These are phyloP conservation scores for Plasmopara halstedii DNA, from an alignment of 352 stramenopile species.

Conservation along the genomic window DNA sequence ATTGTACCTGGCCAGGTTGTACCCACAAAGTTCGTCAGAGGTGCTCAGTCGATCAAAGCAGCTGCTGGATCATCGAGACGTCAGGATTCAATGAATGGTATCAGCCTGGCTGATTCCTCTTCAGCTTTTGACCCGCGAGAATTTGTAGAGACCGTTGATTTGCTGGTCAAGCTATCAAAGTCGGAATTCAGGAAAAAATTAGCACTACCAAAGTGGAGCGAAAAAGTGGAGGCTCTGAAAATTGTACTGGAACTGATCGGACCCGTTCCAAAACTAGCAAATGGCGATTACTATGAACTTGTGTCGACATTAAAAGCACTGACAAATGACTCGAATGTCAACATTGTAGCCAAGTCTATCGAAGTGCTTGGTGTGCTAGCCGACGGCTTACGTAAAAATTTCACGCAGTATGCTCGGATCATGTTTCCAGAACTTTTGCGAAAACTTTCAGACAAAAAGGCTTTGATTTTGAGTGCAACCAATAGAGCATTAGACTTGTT, in stretches of 20 bases:
- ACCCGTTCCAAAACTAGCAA: conserved; percentile 75
- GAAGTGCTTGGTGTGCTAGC: conserved; percentile 73
- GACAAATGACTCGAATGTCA: conserved; percentile 81
- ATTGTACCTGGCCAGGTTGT: conserved; percentile 51
- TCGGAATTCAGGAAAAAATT: conserved; percentile 78
- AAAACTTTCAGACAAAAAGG: conserved; percentile 86
- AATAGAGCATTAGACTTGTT: conserved; percentile 81
- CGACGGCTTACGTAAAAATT: conserved; percentile 76
- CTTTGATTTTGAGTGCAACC: conserved; percentile 69
- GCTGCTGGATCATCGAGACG: not conserved
- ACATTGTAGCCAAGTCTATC: conserved; percentile 81
- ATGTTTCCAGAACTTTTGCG: conserved; percentile 76
- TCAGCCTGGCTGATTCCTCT: conserved; percentile 2
- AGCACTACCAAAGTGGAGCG: conserved; percentile 74
- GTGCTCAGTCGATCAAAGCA: conserved; percentile 33
- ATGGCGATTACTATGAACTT: conserved; percentile 82
- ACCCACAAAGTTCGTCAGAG: conserved; percentile 63
- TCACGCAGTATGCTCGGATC: conserved; percentile 61
- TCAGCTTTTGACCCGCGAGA: conserved; percentile 67
- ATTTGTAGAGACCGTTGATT: conserved; percentile 80
- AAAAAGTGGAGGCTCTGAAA: conserved; percentile 80
- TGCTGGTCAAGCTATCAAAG: conserved; percentile 70
- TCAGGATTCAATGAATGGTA: conserved; percentile 6
- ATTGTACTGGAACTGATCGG: conserved; percentile 81
- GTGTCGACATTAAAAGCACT: conserved; percentile 76